phyloP scores from a whole-genome alignment of 352 stramenopile species.

The Blastocystis sp. region DNA sequence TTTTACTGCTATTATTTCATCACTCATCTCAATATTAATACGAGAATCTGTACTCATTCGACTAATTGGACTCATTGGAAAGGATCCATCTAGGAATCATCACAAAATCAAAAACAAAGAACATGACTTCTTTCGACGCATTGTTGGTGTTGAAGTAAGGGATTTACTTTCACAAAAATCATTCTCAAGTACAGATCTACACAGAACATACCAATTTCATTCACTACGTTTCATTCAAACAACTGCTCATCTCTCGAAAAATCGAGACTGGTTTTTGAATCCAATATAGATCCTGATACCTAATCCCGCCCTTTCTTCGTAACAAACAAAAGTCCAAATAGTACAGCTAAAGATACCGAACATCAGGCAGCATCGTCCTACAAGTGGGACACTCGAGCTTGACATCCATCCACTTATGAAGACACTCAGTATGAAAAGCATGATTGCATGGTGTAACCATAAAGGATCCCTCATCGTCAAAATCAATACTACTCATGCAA shows the following conservation, averaged over 20 bases:
- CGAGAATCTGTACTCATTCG: not conserved
- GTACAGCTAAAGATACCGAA: conserved; percentile 55
- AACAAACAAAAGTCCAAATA: conserved; percentile 42
- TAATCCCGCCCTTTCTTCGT: not conserved
- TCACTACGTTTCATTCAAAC: not conserved
- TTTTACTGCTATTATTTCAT: not conserved
- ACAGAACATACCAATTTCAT: not conserved
- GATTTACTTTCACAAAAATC: not conserved
- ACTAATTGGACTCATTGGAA: not conserved
- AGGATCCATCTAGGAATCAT: not conserved
- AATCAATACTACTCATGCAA: conserved; percentile 72
- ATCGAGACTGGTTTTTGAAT: too few relatives aligned
- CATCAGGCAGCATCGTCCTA: conserved; percentile 72
- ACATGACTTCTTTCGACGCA: not conserved
- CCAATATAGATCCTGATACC: too few relatives aligned
- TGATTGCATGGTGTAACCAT: conserved; percentile 85
- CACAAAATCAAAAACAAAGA: not conserved
- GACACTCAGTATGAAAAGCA: conserved; percentile 82
- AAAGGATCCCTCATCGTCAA: conserved; percentile 75
- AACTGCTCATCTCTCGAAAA: not conserved
- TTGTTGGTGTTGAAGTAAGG: not conserved
- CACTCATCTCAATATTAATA: not conserved
- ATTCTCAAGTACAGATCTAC: not conserved
- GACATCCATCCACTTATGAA: conserved; percentile 83
- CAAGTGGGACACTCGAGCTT: conserved; percentile 87